Evolutionary conservation across 352 stramenopile genomes (phyloP).

Genomic region (Thraustotheca clavata): DNA sequence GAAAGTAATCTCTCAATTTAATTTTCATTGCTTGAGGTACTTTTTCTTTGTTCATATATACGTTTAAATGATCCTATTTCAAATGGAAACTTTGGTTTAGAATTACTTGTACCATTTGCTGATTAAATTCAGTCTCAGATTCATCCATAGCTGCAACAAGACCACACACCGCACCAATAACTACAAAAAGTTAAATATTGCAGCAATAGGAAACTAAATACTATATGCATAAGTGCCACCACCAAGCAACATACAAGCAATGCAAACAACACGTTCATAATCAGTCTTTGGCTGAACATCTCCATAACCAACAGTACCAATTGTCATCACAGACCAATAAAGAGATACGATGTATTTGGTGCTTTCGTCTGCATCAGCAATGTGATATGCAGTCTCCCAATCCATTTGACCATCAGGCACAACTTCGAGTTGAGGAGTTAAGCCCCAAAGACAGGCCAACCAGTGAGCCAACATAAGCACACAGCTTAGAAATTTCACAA

Average conservation of each 20-base stretch:
- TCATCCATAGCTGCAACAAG: slow-evolving; percentile 22
- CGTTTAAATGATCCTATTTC: slow-evolving; percentile 22
- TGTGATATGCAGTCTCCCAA: slow-evolving; percentile 12
- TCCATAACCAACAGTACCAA: slow-evolving; percentile 79
- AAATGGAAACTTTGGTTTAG: neutral
- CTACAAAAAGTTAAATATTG: neutral
- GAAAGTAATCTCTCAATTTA: slow-evolving; percentile 23
- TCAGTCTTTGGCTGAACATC: slow-evolving; percentile 28
- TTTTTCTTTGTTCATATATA: slow-evolving; percentile 24
- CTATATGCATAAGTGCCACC: slow-evolving; percentile 20
- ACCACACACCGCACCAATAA: slow-evolving; percentile 22
- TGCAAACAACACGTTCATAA: slow-evolving; percentile 19
- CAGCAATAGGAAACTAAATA: neutral
- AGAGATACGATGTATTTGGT: slow-evolving; percentile 67
- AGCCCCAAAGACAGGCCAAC: slow-evolving; percentile 16
- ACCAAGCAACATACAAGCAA: slow-evolving; percentile 12
- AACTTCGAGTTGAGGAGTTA: slow-evolving; percentile 13
- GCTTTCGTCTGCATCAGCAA: slow-evolving; percentile 23
- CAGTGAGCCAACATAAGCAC: slow-evolving; percentile 22
- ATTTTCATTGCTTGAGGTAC: slow-evolving; percentile 21
- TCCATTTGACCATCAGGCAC: neutral
- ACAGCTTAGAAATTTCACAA: slow-evolving; percentile 21
- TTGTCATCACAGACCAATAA: slow-evolving; percentile 73
- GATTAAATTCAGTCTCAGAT: slow-evolving; percentile 21
- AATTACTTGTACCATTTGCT: slow-evolving; percentile 9